These are phyloP conservation scores for Irineochytrium annulatum DNA, from an alignment of 192 early-diverging fungal genomes.

Conservation along the genomic window DNA sequence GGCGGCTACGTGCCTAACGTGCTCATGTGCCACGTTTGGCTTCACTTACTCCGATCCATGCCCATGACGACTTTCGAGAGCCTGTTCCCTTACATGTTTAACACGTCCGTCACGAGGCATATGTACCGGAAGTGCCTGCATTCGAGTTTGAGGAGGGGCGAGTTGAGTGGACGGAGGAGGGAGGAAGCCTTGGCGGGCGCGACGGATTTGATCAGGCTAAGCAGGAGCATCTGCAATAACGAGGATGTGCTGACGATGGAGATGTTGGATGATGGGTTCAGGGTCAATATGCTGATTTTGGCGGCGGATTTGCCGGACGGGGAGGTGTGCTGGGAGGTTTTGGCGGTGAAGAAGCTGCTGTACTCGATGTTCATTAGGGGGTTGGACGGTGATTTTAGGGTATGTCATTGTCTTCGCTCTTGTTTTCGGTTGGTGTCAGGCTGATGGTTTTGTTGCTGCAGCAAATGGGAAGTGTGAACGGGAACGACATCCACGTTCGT, in stretches of 20 bases:
- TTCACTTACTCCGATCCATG: neutral
- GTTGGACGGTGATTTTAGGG: neutral
- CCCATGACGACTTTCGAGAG: neutral
- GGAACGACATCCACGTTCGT: neutral
- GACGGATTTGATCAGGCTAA: neutral
- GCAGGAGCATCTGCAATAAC: slow-evolving; percentile 2
- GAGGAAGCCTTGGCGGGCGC: neutral
- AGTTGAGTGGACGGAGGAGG: neutral
- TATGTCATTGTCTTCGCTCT: neutral
- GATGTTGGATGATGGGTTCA: neutral
- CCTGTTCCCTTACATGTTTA: slow-evolving; percentile 7
- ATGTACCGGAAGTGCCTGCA: neutral
- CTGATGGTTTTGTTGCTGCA: neutral
- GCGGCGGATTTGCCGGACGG: neutral
- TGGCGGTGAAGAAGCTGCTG: slow-evolving; percentile 5
- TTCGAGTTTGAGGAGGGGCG: neutral
- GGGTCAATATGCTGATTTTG: neutral
- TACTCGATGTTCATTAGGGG: neutral
- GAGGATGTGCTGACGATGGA: neutral
- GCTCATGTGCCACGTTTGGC: neutral
- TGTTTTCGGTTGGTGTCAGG: neutral
- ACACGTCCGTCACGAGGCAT: neutral
- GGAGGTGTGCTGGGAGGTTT: slow-evolving; percentile 1
- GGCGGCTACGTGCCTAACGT: neutral
- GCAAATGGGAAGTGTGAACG: neutral